Percentiles rank a stretch among this genome's conserved stretches.
phyloP scores from a whole-genome alignment of 2,329 filamentous ascomycete genomes.

The Cryoendolithus antarcticus region DNA sequence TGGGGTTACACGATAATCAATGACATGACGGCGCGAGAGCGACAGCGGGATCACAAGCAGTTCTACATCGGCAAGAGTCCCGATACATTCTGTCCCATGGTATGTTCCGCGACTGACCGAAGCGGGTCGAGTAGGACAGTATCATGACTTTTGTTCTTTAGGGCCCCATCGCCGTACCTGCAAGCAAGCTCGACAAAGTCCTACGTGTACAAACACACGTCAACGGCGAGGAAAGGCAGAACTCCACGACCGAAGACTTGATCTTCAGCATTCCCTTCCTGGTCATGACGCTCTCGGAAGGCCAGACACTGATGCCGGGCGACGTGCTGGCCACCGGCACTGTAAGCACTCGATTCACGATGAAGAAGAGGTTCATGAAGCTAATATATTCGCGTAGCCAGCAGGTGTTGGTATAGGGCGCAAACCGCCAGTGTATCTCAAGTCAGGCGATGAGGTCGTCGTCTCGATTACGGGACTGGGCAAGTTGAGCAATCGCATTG shows the following conservation, averaged over 20 bases:
- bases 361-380: slow-evolving; percentile 2
- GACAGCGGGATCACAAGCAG: slow-evolving; percentile 47
- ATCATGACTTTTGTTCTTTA: too few species aligned
- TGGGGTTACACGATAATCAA: slow-evolving; percentile 48
- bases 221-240: slow-evolving; percentile 40
- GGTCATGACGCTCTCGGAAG: slow-evolving; percentile 36
- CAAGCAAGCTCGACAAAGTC: slow-evolving; percentile 3
- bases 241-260: slow-evolving; percentile 36
- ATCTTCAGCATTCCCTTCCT: slow-evolving; percentile 39
- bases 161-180: slow-evolving; percentile 5
- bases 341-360: slow-evolving; percentile 10
- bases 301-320: slow-evolving; percentile 39
- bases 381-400: slow-evolving; percentile 11
- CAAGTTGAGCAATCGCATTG: slow-evolving; percentile 30
- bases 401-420: slow-evolving; percentile 38
- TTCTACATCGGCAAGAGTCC: slow-evolving; percentile 47
- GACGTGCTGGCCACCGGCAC: slow-evolving; percentile 42
- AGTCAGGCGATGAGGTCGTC: slow-evolving; percentile 30
- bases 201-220: slow-evolving; percentile 34
- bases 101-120: slow-evolving; percentile 9
- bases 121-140: too few species aligned
- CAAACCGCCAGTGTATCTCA: slow-evolving; percentile 30
- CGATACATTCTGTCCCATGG: slow-evolving; percentile 46
- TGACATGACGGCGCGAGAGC: slow-evolving; percentile 43
- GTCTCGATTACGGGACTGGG: slow-evolving; percentile 33